Conservation (phyloP, 805 yeast species). For the Ogataea nakhonphanomensis region DNA sequence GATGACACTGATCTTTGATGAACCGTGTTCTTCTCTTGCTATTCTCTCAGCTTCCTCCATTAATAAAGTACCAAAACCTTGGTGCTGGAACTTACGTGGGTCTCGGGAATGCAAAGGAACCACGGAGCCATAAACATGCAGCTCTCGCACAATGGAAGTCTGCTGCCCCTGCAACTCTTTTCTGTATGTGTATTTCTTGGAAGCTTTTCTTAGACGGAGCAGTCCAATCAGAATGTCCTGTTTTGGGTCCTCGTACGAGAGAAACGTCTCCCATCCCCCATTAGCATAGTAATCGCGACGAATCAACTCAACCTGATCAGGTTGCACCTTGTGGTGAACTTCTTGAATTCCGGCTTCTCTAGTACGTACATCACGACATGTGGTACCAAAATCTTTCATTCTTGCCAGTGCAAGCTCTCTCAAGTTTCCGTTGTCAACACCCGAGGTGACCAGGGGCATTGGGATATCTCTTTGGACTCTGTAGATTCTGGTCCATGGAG, state of each 20-base stretch:
- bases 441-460: conserved; percentile 96
- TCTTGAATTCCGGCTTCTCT: conserved; percentile 99
- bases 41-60: conserved; percentile 99
- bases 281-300: conserved; percentile 96
- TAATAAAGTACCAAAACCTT: conserved; percentile 93
- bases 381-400: conserved; percentile 97
- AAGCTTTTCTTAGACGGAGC: conserved; percentile 80
- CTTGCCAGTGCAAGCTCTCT: conserved; percentile 94
- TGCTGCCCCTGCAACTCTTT: conserved; percentile 82
- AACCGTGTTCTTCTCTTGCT: conserved; percentile 92
- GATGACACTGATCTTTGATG: conserved; percentile 86
- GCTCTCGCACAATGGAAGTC: conserved; percentile 92
- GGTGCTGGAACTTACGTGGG: conserved; percentile 97
- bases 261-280: conserved; percentile 98
- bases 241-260: conserved; percentile 94
- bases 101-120: conserved; percentile 96
- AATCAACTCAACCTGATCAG: conserved; percentile 94
- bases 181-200: conserved; percentile 84
- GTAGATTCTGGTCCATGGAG: conserved; percentile 99
- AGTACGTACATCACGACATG: conserved; percentile 94
- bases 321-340: conserved; percentile 93
- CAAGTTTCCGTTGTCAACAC: conserved; percentile 96
- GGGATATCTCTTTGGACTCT: conserved; percentile 99
- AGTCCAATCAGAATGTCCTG: conserved; percentile 93
- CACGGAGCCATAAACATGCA: conserved; percentile 96